phyloP scores from a whole-genome alignment of 805 yeast species.

The Yamadazyma phyllophila region DNA sequence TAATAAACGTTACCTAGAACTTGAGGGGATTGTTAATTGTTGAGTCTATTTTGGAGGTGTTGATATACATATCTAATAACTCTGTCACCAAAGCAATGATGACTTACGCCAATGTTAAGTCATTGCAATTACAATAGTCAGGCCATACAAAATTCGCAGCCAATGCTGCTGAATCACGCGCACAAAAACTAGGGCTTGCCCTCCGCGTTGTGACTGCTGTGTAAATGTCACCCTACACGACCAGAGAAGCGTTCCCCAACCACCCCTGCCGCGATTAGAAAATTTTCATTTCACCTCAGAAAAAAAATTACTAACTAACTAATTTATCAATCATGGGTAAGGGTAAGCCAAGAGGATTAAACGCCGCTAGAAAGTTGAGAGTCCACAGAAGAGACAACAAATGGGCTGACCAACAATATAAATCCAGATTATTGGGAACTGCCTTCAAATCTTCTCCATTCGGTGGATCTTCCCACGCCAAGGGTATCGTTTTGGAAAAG shows the following conservation, averaged over 20 bases:
- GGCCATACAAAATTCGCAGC: no score
- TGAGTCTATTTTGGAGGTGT: no score
- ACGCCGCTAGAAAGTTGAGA: constrained; percentile 99
- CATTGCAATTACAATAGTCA: no score
- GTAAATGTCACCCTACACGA: not conserved
- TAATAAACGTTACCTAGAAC: no score
- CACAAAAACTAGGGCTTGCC: constrained; percentile 1
- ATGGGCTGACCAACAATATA: constrained; percentile 99
- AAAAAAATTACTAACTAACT: constrained; percentile 7
- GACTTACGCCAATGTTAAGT: no score
- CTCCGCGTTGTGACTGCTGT: not conserved
- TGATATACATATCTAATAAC: no score
- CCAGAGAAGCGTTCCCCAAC: constrained; percentile 3
- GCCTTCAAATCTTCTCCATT: constrained; percentile 99
- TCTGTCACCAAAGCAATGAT: no score
- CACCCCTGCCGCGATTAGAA: constrained; percentile 3
- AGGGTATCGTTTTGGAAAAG: constrained; percentile 99
- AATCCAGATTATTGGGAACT: constrained; percentile 98
- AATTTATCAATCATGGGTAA: constrained; percentile 77
- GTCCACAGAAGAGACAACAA: constrained; percentile 99
- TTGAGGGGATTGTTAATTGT: no score
- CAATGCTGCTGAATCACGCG: not conserved
- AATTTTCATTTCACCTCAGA: constrained; percentile 5
- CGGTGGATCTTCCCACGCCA: constrained; percentile 99
- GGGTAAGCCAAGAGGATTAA: constrained; percentile 99